Conservation (phyloP, 2,329 filamentous ascomycete species). For the Penicillium expansum region DNA sequence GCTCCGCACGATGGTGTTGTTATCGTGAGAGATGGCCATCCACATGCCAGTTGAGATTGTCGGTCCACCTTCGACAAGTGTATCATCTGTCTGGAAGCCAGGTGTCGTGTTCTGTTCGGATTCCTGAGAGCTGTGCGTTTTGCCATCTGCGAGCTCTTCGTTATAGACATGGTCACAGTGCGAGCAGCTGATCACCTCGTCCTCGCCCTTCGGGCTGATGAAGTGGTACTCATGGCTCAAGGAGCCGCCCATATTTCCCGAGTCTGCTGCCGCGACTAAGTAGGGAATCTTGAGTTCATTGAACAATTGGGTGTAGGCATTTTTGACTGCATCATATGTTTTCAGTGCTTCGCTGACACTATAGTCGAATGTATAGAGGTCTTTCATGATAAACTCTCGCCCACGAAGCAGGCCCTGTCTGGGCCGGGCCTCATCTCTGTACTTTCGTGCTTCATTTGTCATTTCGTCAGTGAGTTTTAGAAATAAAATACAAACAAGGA, state of each 20-base stretch:
- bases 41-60: constrained; percentile 41
- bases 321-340: constrained; percentile 74
- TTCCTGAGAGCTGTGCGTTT: constrained; percentile 20
- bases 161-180: constrained; percentile 77
- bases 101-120: constrained; percentile 4
- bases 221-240: constrained; percentile 96
- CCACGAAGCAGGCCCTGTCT: constrained; percentile 83
- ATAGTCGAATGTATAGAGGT: constrained; percentile 91
- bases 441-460: constrained; percentile 68
- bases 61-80: constrained; percentile 20
- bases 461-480: neutral
- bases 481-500: too few relatives aligned
- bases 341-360: constrained; percentile 65
- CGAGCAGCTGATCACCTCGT: constrained; percentile 73
- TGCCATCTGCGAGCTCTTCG: constrained; percentile 71
- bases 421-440: constrained; percentile 86
- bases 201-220: constrained; percentile 74
- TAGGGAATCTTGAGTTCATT: constrained; percentile 79
- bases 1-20: constrained; percentile 65
- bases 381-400: constrained; percentile 96
- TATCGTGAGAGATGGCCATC: constrained; percentile 53
- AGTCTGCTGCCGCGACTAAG: constrained; percentile 82
- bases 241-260: constrained; percentile 92
- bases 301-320: constrained; percentile 74
- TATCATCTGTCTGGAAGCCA: constrained; percentile 27